Evolutionary conservation across 257 asterid species (phyloP), one percentile per base, ranked within the genome.

Genomic region (Cinchona pubescens): DNA sequence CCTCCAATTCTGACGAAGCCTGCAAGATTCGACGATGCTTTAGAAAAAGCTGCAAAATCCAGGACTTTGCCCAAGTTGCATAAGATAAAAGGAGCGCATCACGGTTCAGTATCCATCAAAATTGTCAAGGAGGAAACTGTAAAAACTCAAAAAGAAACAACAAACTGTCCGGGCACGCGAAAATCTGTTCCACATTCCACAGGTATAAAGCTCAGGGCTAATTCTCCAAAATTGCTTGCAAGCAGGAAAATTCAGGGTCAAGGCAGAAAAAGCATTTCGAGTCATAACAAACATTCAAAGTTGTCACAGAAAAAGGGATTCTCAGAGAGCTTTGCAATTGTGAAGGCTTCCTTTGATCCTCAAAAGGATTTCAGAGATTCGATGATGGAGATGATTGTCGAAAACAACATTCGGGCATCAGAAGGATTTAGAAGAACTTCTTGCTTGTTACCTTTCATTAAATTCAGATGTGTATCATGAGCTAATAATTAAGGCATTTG

Each of bases 381-480:
- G 0, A 94, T 94, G 98, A 75, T 87, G 88, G 98, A 92, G 77
- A 94, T 94, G 98, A 85, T 94, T 2, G 87, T 86, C 65, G 97
- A 94, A 82, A 94, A 94, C 58, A 88, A 90, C 55, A 92, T 92
- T 6, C 82, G 79, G 75, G 84, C 82, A 23, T 86, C 97, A 0
- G n/a, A 90, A 85, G 81, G 97, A 92, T 11, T 76, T 94, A 72
- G 97, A 92, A 78, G 89, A 94, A 2, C 94, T 94, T 75, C 96
- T 94, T 72, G 96, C 97, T 70, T 92, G 97, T 61, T 94, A 90
- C 69, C 96, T 94, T 37, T 88, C 98, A 0, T 75, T 94, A 59
- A 94, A 94, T 76, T 84, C 92, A 3, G 82, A 86, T 81, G 93
- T 86, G 72, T 94, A 92, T 82, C 98, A 94, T 83, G 84, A 74